Evolutionary conservation across 1,284 basidiomycete genomes (phyloP).

Genomic region (Porodaedalea pini): DNA sequence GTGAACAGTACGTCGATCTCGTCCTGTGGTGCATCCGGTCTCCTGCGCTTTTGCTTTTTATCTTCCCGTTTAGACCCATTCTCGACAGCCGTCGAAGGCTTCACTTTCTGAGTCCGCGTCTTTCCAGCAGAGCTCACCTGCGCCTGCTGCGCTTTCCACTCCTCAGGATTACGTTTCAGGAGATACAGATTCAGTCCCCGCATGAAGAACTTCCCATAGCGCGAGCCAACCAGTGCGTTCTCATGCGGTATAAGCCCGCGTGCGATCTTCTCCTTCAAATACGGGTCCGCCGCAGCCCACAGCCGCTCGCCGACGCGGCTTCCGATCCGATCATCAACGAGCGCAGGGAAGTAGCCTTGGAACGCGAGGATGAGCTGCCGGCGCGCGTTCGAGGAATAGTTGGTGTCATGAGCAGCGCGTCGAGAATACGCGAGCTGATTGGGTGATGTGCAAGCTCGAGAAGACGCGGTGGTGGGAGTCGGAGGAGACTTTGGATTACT

Average conservation of each 20-base stretch:
- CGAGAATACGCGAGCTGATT: conserved; percentile 79
- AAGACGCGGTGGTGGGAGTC: conserved; percentile 51
- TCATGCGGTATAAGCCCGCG: conserved; percentile 72
- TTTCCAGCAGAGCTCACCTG: conserved; percentile 23
- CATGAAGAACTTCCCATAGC: conserved; percentile 84
- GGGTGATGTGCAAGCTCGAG: conserved; percentile 68
- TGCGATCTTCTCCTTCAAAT: conserved; percentile 90
- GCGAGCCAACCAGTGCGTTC: conserved; percentile 65
- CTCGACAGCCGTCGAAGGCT: background rate
- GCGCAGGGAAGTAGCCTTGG: conserved; percentile 69
- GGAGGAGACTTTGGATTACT: conserved; percentile 56
- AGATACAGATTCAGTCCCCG: conserved; percentile 77
- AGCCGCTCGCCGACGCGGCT: conserved; percentile 84
- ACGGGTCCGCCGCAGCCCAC: conserved; percentile 86
- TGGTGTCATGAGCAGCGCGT: conserved; percentile 69
- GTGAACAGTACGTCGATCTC: conserved; percentile 33
- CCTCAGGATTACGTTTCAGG: conserved; percentile 71
- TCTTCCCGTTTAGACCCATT: conserved; percentile 2
- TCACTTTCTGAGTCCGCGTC: background rate
- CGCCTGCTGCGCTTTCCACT: conserved; percentile 70
- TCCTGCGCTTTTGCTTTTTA: conserved; percentile 22
- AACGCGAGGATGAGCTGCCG: conserved; percentile 71
- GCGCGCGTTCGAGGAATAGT: conserved; percentile 65
- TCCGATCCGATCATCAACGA: conserved; percentile 86
- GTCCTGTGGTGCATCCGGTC: conserved; percentile 25